phyloP scores from a whole-genome alignment of 352 stramenopile species.

The Halophytophthora polymorphica region DNA sequence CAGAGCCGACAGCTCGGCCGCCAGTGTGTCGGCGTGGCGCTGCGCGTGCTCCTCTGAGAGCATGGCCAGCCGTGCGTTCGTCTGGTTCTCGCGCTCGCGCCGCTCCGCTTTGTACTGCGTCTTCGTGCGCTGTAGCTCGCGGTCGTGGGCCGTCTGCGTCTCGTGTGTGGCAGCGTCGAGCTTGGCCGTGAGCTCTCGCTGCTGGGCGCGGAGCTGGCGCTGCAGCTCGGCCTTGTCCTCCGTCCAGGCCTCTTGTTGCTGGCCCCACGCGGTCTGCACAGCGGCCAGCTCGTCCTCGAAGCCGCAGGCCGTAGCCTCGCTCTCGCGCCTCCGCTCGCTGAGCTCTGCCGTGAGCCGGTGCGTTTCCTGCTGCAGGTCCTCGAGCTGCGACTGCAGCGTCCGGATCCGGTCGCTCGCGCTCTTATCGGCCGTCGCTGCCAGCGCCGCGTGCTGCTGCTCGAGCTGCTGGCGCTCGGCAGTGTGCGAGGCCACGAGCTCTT shows the following conservation, averaged over 20 bases:
- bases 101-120: neutral
- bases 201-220: constrained; percentile 13
- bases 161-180: constrained; percentile 10
- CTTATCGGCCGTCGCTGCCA: constrained; percentile 11
- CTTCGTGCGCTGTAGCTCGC: constrained; percentile 5
- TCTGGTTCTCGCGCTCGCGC: constrained; percentile 1
- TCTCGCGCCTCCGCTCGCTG: constrained; percentile 10
- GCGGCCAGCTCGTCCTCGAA: constrained; percentile 22
- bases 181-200: constrained; percentile 6
- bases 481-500: constrained; percentile 37
- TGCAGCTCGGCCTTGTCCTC: constrained; percentile 4
- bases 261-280: constrained; percentile 11
- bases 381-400: constrained; percentile 1
- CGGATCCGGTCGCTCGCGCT: constrained; percentile 10
- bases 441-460: constrained; percentile 14
- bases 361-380: constrained; percentile 12
- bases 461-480: constrained; percentile 24
- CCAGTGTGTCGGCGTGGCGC: constrained; percentile 4
- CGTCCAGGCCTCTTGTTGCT: constrained; percentile 9
- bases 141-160: constrained; percentile 2
- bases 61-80: constrained; percentile 8
- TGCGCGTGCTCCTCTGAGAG: constrained; percentile 18
- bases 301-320: constrained; percentile 9
- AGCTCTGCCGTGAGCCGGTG: constrained; percentile 9
- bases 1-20: neutral